phyloP scores from a whole-genome alignment of 306 rosid species.

The Hippophae tibetana region DNA sequence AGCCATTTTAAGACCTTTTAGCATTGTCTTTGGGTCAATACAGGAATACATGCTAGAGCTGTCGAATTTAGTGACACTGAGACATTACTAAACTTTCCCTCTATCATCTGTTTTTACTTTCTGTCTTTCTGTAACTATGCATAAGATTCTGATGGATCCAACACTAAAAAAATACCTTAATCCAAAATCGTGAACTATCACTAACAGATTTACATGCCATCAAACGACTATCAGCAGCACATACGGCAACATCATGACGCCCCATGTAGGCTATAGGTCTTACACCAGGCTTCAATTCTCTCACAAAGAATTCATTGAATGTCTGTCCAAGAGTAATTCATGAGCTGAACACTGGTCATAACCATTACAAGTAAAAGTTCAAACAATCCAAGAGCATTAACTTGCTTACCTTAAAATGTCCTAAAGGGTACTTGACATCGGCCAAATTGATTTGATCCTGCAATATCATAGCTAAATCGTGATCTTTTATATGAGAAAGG shows the following conservation, averaged over 20 bases:
- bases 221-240: conserved; percentile 90
- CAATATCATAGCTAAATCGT: conserved; percentile 23
- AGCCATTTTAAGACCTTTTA: no score
- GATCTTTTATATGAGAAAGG: no score
- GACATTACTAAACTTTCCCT: no score
- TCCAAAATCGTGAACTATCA: conserved; percentile 80
- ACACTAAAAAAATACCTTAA: conserved; percentile 51
- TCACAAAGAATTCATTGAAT: conserved; percentile 78
- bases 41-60: no score
- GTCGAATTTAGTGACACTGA: no score
- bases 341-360: background rate
- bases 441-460: conserved; percentile 87
- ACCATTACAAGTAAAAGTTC: no score
- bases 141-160: background rate
- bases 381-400: no score
- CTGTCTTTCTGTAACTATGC: no score
- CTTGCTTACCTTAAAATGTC: conserved; percentile 61
- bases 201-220: conserved; percentile 68
- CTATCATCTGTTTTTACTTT: no score
- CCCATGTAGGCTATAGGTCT: conserved; percentile 62
- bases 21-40: no score
- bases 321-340: conserved; percentile 47
- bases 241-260: conserved; percentile 63
- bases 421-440: conserved; percentile 70
- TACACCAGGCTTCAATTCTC: conserved; percentile 81